phyloP scores from a whole-genome alignment of 768 basidiomycete species.

The Gymnopilus junonius region DNA sequence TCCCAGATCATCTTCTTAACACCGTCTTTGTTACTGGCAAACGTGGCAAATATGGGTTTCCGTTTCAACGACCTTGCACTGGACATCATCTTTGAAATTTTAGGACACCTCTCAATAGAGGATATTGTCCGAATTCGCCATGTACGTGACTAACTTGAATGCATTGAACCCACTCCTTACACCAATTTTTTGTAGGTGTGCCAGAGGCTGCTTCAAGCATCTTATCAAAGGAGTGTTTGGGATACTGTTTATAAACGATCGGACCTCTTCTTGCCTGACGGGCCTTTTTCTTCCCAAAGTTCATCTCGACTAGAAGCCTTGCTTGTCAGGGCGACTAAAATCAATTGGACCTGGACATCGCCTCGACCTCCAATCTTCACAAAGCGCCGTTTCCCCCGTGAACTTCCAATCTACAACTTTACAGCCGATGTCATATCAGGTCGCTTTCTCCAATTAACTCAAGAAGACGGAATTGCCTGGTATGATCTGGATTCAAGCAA shows the following conservation, averaged over 20 bases:
- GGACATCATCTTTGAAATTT: conserved; percentile 27
- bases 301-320: conserved; percentile 19
- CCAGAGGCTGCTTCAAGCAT: conserved; percentile 16
- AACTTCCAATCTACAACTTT: conserved; percentile 26
- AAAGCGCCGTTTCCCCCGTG: conserved; percentile 21
- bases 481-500: conserved; percentile 27
- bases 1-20: not conserved
- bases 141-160: conserved; percentile 12
- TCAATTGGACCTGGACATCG: conserved; percentile 23
- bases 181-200: conserved; percentile 19
- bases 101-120: conserved; percentile 18
- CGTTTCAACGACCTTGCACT: conserved; percentile 15
- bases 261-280: conserved; percentile 21
- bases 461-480: conserved; percentile 24
- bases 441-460: conserved; percentile 26
- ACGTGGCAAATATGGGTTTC: not conserved
- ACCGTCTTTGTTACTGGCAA: not conserved
- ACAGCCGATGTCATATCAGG: conserved; percentile 25
- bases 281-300: conserved; percentile 17
- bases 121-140: conserved; percentile 24
- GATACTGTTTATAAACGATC: conserved; percentile 20
- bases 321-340: conserved; percentile 22
- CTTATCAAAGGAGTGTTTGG: conserved; percentile 26
- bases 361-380: conserved; percentile 3
- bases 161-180: not conserved